These are phyloP conservation scores for Pythium myriotylum DNA, from an alignment of 352 stramenopile genomes.

Conservation along the genomic window DNA sequence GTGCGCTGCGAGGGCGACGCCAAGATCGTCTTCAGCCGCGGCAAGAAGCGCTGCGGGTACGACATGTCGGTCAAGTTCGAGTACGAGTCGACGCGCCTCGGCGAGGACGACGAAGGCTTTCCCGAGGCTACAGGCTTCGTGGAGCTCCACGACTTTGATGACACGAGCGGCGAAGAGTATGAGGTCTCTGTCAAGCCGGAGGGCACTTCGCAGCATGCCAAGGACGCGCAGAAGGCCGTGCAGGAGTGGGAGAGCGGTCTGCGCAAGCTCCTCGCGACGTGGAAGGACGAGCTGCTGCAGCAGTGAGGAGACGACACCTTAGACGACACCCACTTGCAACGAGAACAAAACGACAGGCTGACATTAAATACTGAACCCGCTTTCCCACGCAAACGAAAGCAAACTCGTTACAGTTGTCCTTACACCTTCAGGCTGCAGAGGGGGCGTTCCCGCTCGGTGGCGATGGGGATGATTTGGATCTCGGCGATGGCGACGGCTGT, in stretches of 20 bases:
- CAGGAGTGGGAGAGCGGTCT: constrained; percentile 59
- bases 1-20: constrained; percentile 75
- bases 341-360: neutral
- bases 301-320: constrained; percentile 46
- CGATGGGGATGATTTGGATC: too few relatives aligned
- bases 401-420: neutral
- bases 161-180: constrained; percentile 82
- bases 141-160: constrained; percentile 85
- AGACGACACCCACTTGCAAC: constrained; percentile 3
- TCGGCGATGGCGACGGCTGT: too few relatives aligned
- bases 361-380: constrained; percentile 23
- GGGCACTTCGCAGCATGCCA: constrained; percentile 45
- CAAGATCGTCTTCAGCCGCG: constrained; percentile 85
- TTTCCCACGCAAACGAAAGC: neutral
- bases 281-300: constrained; percentile 79
- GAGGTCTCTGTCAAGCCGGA: constrained; percentile 64
- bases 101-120: constrained; percentile 43
- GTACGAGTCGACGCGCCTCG: constrained; percentile 46
- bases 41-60: constrained; percentile 87
- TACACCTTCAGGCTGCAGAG: neutral
- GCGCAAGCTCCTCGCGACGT: constrained; percentile 66
- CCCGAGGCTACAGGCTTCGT: constrained; percentile 64
- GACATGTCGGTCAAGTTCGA: constrained; percentile 85
- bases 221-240: constrained; percentile 63
- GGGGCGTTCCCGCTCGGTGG: too few relatives aligned